phyloP scores from a whole-genome alignment of 345 rosid genomes.

The Camelina neglecta region DNA sequence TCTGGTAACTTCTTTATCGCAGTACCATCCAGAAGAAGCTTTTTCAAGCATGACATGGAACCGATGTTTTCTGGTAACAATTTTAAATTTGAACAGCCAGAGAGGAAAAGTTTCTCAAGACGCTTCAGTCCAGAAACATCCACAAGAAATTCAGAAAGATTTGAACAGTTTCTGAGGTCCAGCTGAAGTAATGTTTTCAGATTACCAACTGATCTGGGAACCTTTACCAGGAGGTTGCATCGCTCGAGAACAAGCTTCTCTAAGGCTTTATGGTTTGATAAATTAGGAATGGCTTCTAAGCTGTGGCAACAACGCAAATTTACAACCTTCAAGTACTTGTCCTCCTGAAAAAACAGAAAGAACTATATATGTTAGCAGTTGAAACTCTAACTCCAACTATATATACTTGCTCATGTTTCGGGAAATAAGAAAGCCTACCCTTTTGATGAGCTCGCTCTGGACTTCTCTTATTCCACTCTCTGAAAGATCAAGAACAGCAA shows the following conservation, averaged over 20 bases:
- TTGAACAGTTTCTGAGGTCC: slow-evolving; percentile 34
- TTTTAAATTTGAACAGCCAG: slow-evolving; percentile 42
- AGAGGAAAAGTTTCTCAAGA: slow-evolving; percentile 43
- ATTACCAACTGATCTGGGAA: slow-evolving; percentile 40
- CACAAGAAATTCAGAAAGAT: slow-evolving; percentile 33
- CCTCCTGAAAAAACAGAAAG: slow-evolving; percentile 15
- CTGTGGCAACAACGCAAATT: slow-evolving; percentile 39
- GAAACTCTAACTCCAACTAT: slow-evolving; percentile 6
- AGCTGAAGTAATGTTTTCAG: slow-evolving; percentile 27
- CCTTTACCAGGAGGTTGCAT: slow-evolving; percentile 33
- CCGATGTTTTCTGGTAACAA: slow-evolving; percentile 43
- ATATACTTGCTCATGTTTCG: background rate
- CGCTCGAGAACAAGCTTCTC: slow-evolving; percentile 39
- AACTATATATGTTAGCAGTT: background rate
- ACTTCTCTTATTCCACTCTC: slow-evolving; percentile 53
- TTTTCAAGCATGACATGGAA: slow-evolving; percentile 25
- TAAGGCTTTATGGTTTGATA: slow-evolving; percentile 36
- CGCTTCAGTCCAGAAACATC: slow-evolving; percentile 42
- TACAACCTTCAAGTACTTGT: slow-evolving; percentile 36
- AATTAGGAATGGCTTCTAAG: slow-evolving; percentile 43
- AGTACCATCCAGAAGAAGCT: slow-evolving; percentile 45
- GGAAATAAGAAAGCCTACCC: slow-evolving; percentile 40
- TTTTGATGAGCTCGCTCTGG: slow-evolving; percentile 34
- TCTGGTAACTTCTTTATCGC: slow-evolving; percentile 32
- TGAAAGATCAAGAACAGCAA: slow-evolving; percentile 80